These are phyloP conservation scores for Umbelopsis sp. DNA, from an alignment of 192 early-diverging fungal genomes.

Conservation along the genomic window DNA sequence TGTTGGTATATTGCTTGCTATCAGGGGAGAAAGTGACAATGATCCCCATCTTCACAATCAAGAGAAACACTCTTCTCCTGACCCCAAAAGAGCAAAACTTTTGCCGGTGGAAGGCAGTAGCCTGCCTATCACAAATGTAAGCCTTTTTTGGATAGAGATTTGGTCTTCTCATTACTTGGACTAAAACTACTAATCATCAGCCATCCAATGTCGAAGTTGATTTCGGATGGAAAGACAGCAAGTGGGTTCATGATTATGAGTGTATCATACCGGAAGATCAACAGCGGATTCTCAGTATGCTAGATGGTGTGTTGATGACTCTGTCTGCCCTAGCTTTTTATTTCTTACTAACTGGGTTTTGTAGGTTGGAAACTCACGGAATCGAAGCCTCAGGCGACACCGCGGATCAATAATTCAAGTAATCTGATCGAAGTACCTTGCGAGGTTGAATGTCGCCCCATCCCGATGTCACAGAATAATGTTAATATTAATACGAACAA, in stretches of 20 bases:
- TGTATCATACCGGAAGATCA: constrained; percentile 12
- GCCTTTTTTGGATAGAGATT: neutral
- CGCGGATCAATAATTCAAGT: too few species aligned
- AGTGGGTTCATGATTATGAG: neutral
- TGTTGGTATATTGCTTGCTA: too few species aligned
- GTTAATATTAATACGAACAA: neutral
- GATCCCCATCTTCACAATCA: too few species aligned
- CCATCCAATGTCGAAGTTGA: neutral
- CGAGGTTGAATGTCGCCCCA: neutral
- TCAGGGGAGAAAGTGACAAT: too few species aligned
- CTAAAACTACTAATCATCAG: too few species aligned
- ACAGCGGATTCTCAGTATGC: neutral
- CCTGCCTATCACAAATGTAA: neutral
- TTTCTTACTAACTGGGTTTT: neutral
- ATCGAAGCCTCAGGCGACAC: neutral
- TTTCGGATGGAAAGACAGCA: neutral
- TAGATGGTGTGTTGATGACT: constrained; percentile 1
- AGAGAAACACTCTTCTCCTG: too few species aligned
- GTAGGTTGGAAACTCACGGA: neutral
- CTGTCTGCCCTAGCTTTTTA: too few species aligned
- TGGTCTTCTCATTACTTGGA: neutral
- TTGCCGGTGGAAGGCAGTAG: too few species aligned
- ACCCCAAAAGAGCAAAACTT: too few species aligned
- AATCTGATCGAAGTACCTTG: neutral
- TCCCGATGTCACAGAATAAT: neutral